A percentile compares a stretch with the other conserved stretches of the same genome.
Evolutionary conservation across 495 filamentous ascomycete genomes (phyloP).

Genomic region (Neurospora sp.): DNA sequence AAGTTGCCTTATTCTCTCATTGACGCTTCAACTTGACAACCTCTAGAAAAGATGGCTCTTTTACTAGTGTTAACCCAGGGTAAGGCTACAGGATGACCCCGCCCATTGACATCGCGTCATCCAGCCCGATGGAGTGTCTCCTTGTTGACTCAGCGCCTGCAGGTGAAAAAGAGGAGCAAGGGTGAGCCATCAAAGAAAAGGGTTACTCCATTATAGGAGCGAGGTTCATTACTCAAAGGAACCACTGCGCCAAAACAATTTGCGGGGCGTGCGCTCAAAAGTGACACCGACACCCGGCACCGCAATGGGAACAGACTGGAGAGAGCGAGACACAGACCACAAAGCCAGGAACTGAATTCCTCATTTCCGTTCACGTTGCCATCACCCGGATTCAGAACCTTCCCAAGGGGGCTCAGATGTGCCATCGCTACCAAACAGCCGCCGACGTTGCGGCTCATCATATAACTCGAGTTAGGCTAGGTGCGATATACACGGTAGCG

Average conservation of each 20-base stretch:
- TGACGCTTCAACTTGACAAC: not conserved
- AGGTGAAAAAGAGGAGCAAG: not conserved
- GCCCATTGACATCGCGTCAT: not conserved
- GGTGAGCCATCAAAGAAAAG: not conserved
- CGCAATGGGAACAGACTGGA: not conserved
- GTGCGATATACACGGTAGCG: not conserved
- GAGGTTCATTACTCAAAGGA: not conserved
- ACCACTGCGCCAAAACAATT: not conserved
- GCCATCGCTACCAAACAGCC: not conserved
- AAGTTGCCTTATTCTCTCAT: not conserved
- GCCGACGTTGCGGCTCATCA: not conserved
- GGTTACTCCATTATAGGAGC: not conserved
- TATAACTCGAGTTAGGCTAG: not conserved
- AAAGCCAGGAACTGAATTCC: not conserved
- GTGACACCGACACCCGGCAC: not conserved
- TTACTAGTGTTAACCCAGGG: not conserved
- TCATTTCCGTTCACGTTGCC: not conserved
- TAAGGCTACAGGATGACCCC: not conserved
- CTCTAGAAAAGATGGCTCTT: not conserved
- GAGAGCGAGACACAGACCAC: not conserved
- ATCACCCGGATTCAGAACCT: not conserved
- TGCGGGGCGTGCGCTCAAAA: not conserved
- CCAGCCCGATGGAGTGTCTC: not conserved
- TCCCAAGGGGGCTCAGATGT: not conserved
- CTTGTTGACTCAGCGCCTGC: not conserved